Evolutionary conservation across 2,329 filamentous ascomycete species (phyloP), one percentile per base, ranked within the genome.

Genomic region (Colletotrichum sp.): DNA sequence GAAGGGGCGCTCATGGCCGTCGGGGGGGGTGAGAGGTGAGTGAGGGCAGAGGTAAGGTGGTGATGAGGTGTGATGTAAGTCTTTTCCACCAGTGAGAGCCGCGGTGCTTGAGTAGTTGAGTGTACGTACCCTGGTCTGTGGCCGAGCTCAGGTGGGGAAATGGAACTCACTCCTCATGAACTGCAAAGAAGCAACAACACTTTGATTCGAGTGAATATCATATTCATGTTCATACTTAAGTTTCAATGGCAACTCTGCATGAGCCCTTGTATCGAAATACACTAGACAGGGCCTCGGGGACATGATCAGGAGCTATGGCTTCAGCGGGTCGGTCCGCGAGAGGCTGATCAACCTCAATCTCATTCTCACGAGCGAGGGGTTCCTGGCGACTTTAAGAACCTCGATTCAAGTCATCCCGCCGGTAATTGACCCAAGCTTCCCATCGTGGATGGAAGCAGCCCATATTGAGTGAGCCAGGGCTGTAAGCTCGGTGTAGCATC

Each of bases 111-210:
- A 39, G 48, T n/a, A 48, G 11, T 52, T 13, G n/a, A n/a, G 44
- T 52, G 44, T 52, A 52, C n/a, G 73, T 36, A 75, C 72, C 73
- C 70, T 48, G 72, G 70, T 25, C 55, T 25, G 27, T 60, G 22
- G 11, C 27, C 36, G 61, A 75, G 61, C 68, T 67, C n/a, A 16
- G 64, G 73, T 67, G 72, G 72, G 39, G 72, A 61, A 30, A 25
- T 25, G 22, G 32, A 57, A 22, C 3, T 15, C 12, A 11, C 30
- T 32, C n/a, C 12, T 52, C 11, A 13, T 22, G 44, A 22, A 52
- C 44, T 22, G 44, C 4, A 22, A 13, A 6, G n/a, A 22, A 22
- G 12, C 44, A 13, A 22, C 44, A 22, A 52, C 44, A 52, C 44
- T 52, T 52, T 52, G 44, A 52, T 52, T 52, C 44, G n/a, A 22